Percentiles rank a stretch among this genome's conserved stretches.
Evolutionary conservation across 352 stramenopile species (phyloP).

Genomic region (Globisporangium ultimum): DNA sequence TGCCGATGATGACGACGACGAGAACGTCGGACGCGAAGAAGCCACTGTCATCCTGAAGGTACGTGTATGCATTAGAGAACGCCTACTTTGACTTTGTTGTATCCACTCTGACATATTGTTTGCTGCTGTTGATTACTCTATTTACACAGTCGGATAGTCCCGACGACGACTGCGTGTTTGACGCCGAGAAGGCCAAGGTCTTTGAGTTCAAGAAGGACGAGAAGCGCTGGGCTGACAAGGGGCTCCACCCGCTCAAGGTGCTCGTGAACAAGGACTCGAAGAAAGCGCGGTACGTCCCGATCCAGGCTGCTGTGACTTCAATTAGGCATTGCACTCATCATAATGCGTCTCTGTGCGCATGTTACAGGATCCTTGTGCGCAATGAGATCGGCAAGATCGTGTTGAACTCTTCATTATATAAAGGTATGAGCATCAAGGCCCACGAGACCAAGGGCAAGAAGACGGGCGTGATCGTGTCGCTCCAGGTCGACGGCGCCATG

Average conservation of each 20-base stretch:
- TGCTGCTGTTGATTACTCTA: background rate
- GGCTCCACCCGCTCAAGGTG: constrained; percentile 74
- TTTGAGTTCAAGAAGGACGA: constrained; percentile 87
- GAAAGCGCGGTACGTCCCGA: constrained; percentile 38
- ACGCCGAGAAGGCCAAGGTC: constrained; percentile 74
- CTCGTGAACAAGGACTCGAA: constrained; percentile 76
- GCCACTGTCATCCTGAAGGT: constrained; percentile 88
- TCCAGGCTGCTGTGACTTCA: background rate
- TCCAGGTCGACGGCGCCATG: constrained; percentile 57
- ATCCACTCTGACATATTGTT: background rate
- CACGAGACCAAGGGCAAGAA: constrained; percentile 82
- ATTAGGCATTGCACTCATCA: background rate
- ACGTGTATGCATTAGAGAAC: background rate
- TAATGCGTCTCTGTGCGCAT: background rate
- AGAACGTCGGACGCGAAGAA: constrained; percentile 79
- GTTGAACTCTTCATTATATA: constrained; percentile 80
- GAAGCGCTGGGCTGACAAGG: constrained; percentile 87
- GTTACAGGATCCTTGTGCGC: constrained; percentile 63
- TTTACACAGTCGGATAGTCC: constrained; percentile 44
- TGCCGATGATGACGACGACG: constrained; percentile 61
- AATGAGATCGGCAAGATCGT: constrained; percentile 89
- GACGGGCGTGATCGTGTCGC: constrained; percentile 53
- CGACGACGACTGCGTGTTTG: constrained; percentile 75
- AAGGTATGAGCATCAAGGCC: constrained; percentile 57
- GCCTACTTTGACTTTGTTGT: background rate